These are phyloP conservation scores for Mucor saturninus DNA, from an alignment of 371 early-diverging fungal species.

Conservation along the genomic window DNA sequence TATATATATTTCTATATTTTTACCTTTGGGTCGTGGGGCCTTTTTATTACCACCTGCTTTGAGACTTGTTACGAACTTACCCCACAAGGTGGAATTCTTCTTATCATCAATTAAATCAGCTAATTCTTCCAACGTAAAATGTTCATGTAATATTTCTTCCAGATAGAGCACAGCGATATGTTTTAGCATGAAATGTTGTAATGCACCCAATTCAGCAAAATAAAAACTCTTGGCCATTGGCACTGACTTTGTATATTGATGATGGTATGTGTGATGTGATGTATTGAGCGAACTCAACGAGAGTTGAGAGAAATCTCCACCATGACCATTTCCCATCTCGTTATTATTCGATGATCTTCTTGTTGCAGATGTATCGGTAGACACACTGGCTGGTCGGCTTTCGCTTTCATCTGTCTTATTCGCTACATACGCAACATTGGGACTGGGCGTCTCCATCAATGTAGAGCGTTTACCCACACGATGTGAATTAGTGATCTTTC, in stretches of 20 bases:
- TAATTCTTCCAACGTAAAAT: slow-evolving; percentile 72
- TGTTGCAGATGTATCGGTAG: background rate
- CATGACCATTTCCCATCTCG: slow-evolving; percentile 2
- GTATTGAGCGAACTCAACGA: slow-evolving; percentile 1
- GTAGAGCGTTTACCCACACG: slow-evolving; percentile 64
- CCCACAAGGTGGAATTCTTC: slow-evolving; percentile 74
- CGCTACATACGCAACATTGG: slow-evolving; percentile 36
- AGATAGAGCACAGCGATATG: slow-evolving; percentile 84
- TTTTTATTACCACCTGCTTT: slow-evolving; percentile 66
- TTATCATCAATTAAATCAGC: slow-evolving; percentile 74
- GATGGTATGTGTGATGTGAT: slow-evolving; percentile 14
- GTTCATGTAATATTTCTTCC: slow-evolving; percentile 70
- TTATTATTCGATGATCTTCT: slow-evolving; percentile 12
- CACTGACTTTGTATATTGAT: slow-evolving; percentile 37
- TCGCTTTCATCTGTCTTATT: slow-evolving; percentile 22
- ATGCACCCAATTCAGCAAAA: slow-evolving; percentile 81
- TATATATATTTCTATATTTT: background rate
- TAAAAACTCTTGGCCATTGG: slow-evolving; percentile 60
- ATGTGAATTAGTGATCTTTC: slow-evolving; percentile 61
- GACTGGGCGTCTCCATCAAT: slow-evolving; percentile 59
- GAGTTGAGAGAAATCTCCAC: slow-evolving; percentile 14
- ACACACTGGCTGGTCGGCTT: slow-evolving; percentile 13
- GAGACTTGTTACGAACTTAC: slow-evolving; percentile 70
- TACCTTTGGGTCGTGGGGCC: slow-evolving; percentile 66
- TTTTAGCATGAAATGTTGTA: slow-evolving; percentile 85